Conservation (phyloP, 768 basidiomycete genomes). For the Suillus subluteus region DNA sequence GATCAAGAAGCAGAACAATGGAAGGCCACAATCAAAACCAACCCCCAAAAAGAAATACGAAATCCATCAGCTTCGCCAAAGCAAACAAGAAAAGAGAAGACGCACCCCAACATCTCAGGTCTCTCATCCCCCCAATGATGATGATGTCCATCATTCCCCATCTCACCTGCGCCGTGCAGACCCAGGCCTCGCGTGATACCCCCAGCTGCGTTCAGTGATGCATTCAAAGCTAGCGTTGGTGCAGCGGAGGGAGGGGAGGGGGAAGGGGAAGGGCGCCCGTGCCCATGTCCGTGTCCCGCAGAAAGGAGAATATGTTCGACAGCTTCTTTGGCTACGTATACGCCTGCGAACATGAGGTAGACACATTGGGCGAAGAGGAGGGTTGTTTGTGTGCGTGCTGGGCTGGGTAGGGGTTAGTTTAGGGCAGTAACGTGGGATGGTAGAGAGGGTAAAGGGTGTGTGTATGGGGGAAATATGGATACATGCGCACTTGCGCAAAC, state of each 20-base stretch:
- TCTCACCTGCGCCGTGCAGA: conserved; percentile 26
- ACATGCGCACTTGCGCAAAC: neutral
- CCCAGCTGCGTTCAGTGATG: neutral
- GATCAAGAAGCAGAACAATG: neutral
- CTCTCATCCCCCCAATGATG: conserved; percentile 71
- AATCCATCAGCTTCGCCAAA: neutral
- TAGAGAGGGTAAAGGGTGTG: too few relatives aligned
- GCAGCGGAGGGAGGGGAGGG: neutral
- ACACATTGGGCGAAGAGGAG: conserved; percentile 88
- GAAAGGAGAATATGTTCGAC: conserved; percentile 88
- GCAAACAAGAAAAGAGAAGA: conserved; percentile 8
- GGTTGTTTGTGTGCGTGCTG: conserved; percentile 68
- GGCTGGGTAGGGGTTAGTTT: conserved; percentile 40
- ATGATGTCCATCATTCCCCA: conserved; percentile 46
- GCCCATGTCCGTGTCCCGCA: conserved; percentile 78
- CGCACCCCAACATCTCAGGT: conserved; percentile 45
- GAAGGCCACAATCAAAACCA: neutral
- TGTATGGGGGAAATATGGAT: neutral
- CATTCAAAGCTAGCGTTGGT: neutral
- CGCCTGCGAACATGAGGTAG: conserved; percentile 91
- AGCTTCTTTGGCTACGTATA: conserved; percentile 97
- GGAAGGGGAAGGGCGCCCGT: conserved; percentile 30
- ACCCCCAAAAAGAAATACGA: neutral
- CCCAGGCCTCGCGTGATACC: conserved; percentile 25
- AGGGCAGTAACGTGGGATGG: neutral